These are phyloP conservation scores for Candida pini DNA, from an alignment of 805 yeast genomes.

Conservation along the genomic window DNA sequence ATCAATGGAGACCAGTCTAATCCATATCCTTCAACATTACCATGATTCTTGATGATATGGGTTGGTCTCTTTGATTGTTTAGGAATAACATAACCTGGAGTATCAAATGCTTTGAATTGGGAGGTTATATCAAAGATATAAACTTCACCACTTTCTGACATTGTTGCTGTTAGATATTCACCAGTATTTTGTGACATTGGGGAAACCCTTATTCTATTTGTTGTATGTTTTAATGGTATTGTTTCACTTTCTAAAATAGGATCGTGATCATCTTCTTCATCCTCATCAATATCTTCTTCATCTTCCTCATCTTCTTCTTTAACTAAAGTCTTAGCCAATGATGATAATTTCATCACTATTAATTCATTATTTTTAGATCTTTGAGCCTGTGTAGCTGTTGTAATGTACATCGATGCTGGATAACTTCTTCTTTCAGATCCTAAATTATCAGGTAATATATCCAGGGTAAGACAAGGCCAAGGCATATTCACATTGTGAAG, in stretches of 20 bases:
- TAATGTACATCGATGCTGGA: constrained; percentile 80
- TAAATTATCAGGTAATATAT: constrained; percentile 76
- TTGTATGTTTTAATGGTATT: constrained; percentile 73
- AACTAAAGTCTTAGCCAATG: constrained; percentile 80
- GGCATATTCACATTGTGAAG: constrained; percentile 87
- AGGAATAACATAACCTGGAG: constrained; percentile 80
- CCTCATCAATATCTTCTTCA: constrained; percentile 66
- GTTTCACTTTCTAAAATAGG: constrained; percentile 85
- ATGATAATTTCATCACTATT: constrained; percentile 74
- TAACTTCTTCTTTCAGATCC: constrained; percentile 86
- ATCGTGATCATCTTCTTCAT: constrained; percentile 69
- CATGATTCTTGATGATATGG: constrained; percentile 79
- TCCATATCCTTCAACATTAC: constrained; percentile 96
- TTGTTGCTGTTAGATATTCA: constrained; percentile 80
- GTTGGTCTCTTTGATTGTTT: constrained; percentile 73
- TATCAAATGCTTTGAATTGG: constrained; percentile 77
- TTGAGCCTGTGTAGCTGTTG: constrained; percentile 93
- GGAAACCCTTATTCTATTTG: constrained; percentile 81
- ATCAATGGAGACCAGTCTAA: constrained; percentile 92
- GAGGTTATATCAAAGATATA: constrained; percentile 74
- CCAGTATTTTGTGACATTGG: constrained; percentile 72
- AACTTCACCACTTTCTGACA: constrained; percentile 89
- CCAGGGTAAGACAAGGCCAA: constrained; percentile 96
- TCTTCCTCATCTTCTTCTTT: constrained; percentile 75
- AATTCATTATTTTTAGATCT: constrained; percentile 84